phyloP scores from a whole-genome alignment of 345 rosid genomes.

The Salix koriyanagi region DNA sequence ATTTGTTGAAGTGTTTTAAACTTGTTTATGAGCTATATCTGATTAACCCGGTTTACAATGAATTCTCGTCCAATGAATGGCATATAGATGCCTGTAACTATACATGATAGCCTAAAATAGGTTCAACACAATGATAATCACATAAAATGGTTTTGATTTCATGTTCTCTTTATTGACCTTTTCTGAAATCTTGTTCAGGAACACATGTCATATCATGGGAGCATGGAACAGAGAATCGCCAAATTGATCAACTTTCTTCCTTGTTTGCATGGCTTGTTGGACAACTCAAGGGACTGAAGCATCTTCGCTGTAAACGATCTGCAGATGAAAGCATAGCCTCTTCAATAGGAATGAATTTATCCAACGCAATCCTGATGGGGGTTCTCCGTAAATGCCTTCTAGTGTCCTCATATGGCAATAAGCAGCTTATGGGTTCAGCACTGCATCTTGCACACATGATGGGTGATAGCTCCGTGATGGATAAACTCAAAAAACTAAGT shows the following conservation, averaged over 20 bases:
- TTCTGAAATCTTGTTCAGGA: slow-evolving; percentile 24
- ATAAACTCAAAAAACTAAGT: slow-evolving; percentile 49
- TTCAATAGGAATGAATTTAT: slow-evolving; percentile 22
- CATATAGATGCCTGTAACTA: neutral
- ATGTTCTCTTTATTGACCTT: neutral
- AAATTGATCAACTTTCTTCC: slow-evolving; percentile 41
- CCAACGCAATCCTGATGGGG: slow-evolving; percentile 38
- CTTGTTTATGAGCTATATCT: neutral
- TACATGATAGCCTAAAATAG: neutral
- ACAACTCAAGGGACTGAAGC: slow-evolving; percentile 45
- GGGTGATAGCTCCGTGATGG: slow-evolving; percentile 32
- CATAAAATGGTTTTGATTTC: neutral
- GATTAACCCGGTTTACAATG: neutral
- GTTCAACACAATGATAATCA: neutral
- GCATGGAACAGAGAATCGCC: slow-evolving; percentile 26
- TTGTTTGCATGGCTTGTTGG: slow-evolving; percentile 71
- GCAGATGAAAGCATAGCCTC: slow-evolving; percentile 26
- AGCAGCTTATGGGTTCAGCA: slow-evolving; percentile 47
- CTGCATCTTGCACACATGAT: slow-evolving; percentile 44
- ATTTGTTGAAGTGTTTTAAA: neutral
- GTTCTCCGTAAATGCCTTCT: slow-evolving; percentile 51
- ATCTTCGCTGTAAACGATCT: slow-evolving; percentile 25
- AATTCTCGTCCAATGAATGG: neutral
- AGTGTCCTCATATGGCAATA: slow-evolving; percentile 37
- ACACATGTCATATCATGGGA: slow-evolving; percentile 21